Conservation (phyloP, 2,329 filamentous ascomycete species). For the Fusarium brevicatenulatum region DNA sequence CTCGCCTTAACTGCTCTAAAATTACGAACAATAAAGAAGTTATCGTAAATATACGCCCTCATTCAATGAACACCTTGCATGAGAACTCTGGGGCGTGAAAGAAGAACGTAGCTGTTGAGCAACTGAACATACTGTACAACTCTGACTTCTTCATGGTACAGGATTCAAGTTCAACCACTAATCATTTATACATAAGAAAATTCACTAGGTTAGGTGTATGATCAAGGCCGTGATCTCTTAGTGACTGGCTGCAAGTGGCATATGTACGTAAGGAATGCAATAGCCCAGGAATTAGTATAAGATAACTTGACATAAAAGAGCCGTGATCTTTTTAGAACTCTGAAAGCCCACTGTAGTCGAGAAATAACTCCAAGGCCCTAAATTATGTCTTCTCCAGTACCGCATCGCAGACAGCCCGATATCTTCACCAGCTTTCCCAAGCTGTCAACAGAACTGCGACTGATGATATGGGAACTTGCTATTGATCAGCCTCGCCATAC, state of each 20-base stretch:
- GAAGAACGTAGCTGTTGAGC: background rate
- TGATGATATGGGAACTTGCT: background rate
- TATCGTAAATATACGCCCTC: background rate
- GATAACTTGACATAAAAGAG: background rate
- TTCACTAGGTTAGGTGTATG: background rate
- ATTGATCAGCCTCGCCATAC: background rate
- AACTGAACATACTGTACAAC: background rate
- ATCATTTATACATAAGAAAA: background rate
- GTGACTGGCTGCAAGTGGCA: background rate
- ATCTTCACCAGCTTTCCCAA: background rate
- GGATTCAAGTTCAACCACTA: background rate
- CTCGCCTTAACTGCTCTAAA: too few relatives aligned
- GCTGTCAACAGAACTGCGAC: background rate
- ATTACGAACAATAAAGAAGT: background rate
- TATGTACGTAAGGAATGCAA: background rate
- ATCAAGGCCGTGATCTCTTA: background rate
- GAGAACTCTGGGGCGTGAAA: background rate
- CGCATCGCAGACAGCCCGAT: too few relatives aligned
- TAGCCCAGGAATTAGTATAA: background rate
- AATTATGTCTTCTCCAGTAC: background rate
- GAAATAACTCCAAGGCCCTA: background rate
- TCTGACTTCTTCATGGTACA: rapidly evolving
- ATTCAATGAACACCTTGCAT: background rate
- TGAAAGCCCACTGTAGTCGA: background rate
- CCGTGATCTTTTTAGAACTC: too few relatives aligned